These are phyloP conservation scores for Neocatenulostroma microsporum DNA, from an alignment of 2,329 filamentous ascomycete genomes.

Conservation along the genomic window DNA sequence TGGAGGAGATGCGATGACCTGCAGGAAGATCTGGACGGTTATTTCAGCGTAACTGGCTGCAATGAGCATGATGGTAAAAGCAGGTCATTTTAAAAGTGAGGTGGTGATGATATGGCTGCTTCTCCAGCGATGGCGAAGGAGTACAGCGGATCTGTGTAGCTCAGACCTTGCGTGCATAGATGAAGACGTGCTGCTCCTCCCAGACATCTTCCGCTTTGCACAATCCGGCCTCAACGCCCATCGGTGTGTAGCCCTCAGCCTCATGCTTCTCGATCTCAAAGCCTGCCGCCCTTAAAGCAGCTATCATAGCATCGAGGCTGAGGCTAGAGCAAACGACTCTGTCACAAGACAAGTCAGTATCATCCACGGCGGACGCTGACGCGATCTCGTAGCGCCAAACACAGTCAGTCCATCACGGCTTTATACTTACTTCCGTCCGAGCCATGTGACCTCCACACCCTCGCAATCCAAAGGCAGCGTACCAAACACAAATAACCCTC, in stretches of 20 bases:
- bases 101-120: too few species aligned
- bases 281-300: conserved; percentile 5
- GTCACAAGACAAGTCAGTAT: too few species aligned
- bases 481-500: conserved; percentile 12
- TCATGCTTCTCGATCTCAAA: conserved; percentile 11
- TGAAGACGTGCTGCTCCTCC: conserved; percentile 8
- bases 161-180: conserved; percentile 11
- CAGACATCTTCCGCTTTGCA: conserved; percentile 8
- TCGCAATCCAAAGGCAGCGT: conserved; percentile 10
- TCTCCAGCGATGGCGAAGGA: too few species aligned
- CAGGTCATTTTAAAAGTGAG: too few species aligned
- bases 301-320: conserved; percentile 5
- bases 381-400: too few species aligned
- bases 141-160: too few species aligned
- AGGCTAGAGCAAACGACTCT: conserved; percentile 4
- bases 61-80: too few species aligned
- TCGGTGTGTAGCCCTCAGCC: conserved; percentile 6
- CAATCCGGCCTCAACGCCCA: conserved; percentile 9
- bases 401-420: too few species aligned
- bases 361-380: too few species aligned
- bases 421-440: conserved; percentile 2
- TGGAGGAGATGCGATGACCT: too few species aligned
- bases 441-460: conserved; percentile 5
- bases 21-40: too few species aligned
- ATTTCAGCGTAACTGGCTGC: too few species aligned